Conservation (phyloP, 305 asterid genomes). For the Rubia tinctorum region DNA sequence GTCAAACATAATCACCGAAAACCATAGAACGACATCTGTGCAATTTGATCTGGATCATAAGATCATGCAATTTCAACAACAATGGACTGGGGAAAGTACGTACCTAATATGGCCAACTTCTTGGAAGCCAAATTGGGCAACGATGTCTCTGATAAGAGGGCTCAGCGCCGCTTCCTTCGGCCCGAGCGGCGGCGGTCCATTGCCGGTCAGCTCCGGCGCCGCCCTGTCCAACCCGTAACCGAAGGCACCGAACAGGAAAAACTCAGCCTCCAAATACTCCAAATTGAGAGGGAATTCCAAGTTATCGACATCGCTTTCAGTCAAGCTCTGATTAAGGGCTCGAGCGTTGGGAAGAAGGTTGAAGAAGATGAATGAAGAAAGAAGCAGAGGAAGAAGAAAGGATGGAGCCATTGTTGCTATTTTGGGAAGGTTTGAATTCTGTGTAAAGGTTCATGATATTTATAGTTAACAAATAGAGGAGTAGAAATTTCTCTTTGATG, state of each 20-base stretch:
- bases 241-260: slow-evolving; percentile 60
- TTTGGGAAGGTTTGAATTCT: not conserved
- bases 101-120: slow-evolving; percentile 85
- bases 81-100: too few relatives aligned
- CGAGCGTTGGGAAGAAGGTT: not conserved
- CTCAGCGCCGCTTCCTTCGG: slow-evolving; percentile 40
- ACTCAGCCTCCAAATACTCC: slow-evolving; percentile 83
- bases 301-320: slow-evolving; percentile 45
- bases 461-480: not conserved
- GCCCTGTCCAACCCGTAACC: slow-evolving; percentile 59
- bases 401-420: slow-evolving; percentile 9
- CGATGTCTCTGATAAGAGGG: slow-evolving; percentile 47
- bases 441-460: not conserved
- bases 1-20: too few relatives aligned
- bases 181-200: slow-evolving; percentile 71
- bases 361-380: slow-evolving; percentile 5
- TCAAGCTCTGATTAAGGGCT: slow-evolving; percentile 16
- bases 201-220: slow-evolving; percentile 50
- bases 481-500: too few relatives aligned
- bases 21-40: too few relatives aligned
- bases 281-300: slow-evolving; percentile 70
- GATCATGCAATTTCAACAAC: too few relatives aligned
- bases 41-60: too few relatives aligned
- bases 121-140: slow-evolving; percentile 64
- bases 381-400: not conserved